These are phyloP conservation scores for Cyclocybe aegerita DNA, from an alignment of 768 basidiomycete species.

Conservation along the genomic window DNA sequence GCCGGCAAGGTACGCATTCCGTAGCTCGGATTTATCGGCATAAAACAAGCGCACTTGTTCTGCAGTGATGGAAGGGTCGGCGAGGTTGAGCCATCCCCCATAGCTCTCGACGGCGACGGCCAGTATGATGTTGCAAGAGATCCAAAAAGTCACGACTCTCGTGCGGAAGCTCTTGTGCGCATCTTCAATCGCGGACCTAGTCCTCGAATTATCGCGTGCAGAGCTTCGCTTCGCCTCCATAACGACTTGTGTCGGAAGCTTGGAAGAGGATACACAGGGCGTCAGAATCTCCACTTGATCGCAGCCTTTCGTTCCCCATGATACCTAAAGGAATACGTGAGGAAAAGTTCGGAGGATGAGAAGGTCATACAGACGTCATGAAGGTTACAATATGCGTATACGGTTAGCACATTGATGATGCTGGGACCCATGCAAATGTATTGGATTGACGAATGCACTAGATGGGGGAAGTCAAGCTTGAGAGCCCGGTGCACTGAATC, in stretches of 20 bases:
- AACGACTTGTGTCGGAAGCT: conserved; percentile 88
- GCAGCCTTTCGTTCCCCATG: conserved; percentile 94
- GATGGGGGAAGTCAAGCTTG: conserved; percentile 95
- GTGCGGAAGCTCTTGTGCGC: conserved; percentile 93
- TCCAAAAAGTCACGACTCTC: conserved; percentile 81
- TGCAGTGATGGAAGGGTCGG: too few relatives aligned
- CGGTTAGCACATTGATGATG: conserved; percentile 93
- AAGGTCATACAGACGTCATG: conserved; percentile 53
- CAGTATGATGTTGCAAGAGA: conserved; percentile 66
- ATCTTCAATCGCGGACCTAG: conserved; percentile 86
- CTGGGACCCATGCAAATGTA: conserved; percentile 88
- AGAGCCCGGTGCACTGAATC: not conserved
- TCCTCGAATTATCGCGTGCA: conserved; percentile 78
- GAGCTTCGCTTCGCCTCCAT: conserved; percentile 90
- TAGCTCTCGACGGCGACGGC: conserved; percentile 77
- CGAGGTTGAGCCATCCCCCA: conserved; percentile 52
- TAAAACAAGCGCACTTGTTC: too few relatives aligned
- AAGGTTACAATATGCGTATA: conserved; percentile 96
- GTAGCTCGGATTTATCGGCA: too few relatives aligned
- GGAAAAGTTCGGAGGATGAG: too few relatives aligned
- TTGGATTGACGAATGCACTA: conserved; percentile 92
- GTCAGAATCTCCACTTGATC: conserved; percentile 87
- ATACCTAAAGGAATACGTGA: conserved; percentile 29
- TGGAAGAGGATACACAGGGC: conserved; percentile 85
- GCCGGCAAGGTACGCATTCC: too few relatives aligned